These are phyloP conservation scores for Nectriaceae sp. DNA, from an alignment of 2,329 filamentous ascomycete species.

Conservation along the genomic window DNA sequence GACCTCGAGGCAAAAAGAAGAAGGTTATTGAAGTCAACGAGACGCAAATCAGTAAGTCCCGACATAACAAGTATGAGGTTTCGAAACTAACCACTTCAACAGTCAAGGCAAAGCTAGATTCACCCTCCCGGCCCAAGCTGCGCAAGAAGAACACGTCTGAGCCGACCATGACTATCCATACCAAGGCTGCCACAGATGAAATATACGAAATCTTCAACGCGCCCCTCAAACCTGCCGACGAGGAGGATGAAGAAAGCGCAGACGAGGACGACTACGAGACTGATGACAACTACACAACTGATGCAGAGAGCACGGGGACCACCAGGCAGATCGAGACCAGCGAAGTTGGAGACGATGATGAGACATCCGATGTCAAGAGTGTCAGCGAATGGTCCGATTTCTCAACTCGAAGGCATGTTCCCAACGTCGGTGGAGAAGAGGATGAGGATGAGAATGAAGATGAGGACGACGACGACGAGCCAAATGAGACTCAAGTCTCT, in stretches of 20 bases:
- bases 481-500: slow-evolving; percentile 38
- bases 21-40: slow-evolving; percentile 86
- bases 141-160: slow-evolving; percentile 75
- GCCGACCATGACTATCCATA: slow-evolving; percentile 98
- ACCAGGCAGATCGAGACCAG: slow-evolving; percentile 63
- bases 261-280: slow-evolving; percentile 71
- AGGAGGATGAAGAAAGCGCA: slow-evolving; percentile 45
- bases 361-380: slow-evolving; percentile 61
- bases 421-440: slow-evolving; percentile 42
- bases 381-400: slow-evolving; percentile 90
- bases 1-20: slow-evolving; percentile 63
- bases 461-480: slow-evolving; percentile 35
- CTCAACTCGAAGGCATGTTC: slow-evolving; percentile 70
- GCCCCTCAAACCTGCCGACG: slow-evolving; percentile 46
- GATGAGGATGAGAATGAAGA: slow-evolving; percentile 26
- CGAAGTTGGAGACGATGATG: slow-evolving; percentile 51
- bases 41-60: slow-evolving; percentile 81
- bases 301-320: slow-evolving; percentile 79
- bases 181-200: slow-evolving; percentile 91
- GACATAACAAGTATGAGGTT: neutral
- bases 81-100: slow-evolving; percentile 31
- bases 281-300: slow-evolving; percentile 79
- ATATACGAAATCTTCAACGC: slow-evolving; percentile 98
- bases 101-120: slow-evolving; percentile 94
- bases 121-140: slow-evolving; percentile 81